Base-by-base conservation (phyloP, 2,329 filamentous ascomycete species). In the Talaromyces sp. region DNA sequence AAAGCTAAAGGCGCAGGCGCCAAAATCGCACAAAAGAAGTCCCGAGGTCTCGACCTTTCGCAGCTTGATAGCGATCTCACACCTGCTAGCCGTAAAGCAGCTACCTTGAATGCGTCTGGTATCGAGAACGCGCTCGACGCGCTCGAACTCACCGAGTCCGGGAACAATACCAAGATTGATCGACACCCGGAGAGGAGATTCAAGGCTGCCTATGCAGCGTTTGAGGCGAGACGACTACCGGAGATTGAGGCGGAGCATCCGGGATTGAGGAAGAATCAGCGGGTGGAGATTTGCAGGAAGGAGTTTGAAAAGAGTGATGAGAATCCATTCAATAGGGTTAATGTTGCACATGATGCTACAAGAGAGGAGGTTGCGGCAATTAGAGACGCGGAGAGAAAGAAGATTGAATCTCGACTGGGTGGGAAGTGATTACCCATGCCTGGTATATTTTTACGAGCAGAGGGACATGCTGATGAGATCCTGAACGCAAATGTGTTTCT, bases 111-210 rank as follows among this genome's bases (percentile, higher is more conserved):
- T 76, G 93, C 93, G 3, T 85, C 90, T 0, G 93, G 93, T 72
- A 97, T 99, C 77, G 93, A 98, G 77, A 94, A 97, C 73, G 93
- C 93, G 0, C 86, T 98, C 59, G 93, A 97, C 72, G 93, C 93
- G 3, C 85, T 98, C 33, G 88, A 87, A 2, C 78, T 97, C 61
- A 86, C 87, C 3, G 83, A 84, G 16, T 79, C 78, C 31, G 78
- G 82, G 47, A 83, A 85, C 60, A 80, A 83, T 22, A 79, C 85
- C 66, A 92, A 95, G 82, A 78, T 99, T 66, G 95, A 99, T 75
- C 85, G 88, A 62, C 93, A 98, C 75, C 93, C 95, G 0, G 93
- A 97, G 82, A 84, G 91, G 66, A 84, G 95, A 61, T 95, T 89
- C 82, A 91, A 93, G 77, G 93, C 93, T 7, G 94, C 94, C 0